Evolutionary conservation across 495 filamentous ascomycete genomes (phyloP), one percentile per base, ranked within the genome.

Genomic region (Neurospora sp.): DNA sequence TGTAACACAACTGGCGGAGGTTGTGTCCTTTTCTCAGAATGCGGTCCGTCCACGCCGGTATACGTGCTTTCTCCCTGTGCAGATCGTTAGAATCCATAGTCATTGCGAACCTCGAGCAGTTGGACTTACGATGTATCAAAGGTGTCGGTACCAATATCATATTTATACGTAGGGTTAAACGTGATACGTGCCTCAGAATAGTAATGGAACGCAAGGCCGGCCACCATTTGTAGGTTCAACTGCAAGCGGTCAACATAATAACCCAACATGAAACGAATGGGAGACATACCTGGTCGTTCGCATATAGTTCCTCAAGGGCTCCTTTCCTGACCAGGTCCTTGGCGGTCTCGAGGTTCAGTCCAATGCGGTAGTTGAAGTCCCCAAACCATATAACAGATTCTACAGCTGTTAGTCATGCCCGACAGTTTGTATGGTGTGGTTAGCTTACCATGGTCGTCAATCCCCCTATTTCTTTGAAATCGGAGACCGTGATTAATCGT

Each of bases 291-390:
- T 98, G 96, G 77, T 99, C 96, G 79, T 98, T 97, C 61, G 94
- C 90, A 77, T 97, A 97, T 7, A 99, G 84, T 38, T 85, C 91
- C 70, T 92, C 90, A 11, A 94, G 85, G 76, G 98, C 90, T 16
- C 86, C 84, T 53, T 87, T 84, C 69, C 88, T 84, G 68, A 97
- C 87, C 35, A 96, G 85, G 70, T 90, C 88, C 74, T 91, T 90
- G 27, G 94, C 93, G 74, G 85, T 90, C 48, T 97, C 94, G 75
- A 94, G 89, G 27, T 86, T 87, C 71, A 98, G 84, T 3, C 94
- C 96, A 76, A 99, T 97, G 38, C 96, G 90, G 82, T 99, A 99
- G 77, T 99, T 99, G 84, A 99, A 99, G 81, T 99, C 96, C 9
- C 96, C 96, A 61, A 97, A 86, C 96, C 96, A 99, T 73, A 99